phyloP scores from a whole-genome alignment of 306 rosid species.

The Benincasa hispida region DNA sequence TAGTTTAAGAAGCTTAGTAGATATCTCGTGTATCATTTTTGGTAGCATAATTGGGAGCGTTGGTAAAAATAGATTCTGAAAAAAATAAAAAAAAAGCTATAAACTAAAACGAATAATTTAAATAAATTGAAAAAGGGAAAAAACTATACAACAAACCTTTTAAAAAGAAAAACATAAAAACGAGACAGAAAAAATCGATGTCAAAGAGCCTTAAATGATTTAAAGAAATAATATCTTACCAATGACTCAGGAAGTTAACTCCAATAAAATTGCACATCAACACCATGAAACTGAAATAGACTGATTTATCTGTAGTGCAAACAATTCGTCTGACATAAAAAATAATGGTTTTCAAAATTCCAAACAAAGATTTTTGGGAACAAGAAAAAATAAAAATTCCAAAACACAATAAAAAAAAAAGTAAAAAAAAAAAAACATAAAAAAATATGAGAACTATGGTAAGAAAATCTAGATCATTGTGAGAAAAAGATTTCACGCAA shows the following conservation, averaged over 20 bases:
- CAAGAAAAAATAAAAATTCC: not conserved
- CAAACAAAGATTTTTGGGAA: not conserved
- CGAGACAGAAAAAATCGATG: not conserved
- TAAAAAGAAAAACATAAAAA: not conserved
- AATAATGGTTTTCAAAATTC: not conserved
- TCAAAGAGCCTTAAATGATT: not conserved
- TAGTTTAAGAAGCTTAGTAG: too few relatives aligned
- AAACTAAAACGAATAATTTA: too few relatives aligned
- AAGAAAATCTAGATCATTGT: not conserved
- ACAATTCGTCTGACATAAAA: slow-evolving; percentile 9
- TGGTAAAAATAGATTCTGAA: not conserved
- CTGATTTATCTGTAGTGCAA: slow-evolving; percentile 64
- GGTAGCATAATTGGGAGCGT: too few relatives aligned
- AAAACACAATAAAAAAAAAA: not conserved
- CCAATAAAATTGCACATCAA: slow-evolving; percentile 76
- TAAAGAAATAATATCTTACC: slow-evolving; percentile 34
- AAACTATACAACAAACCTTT: not conserved
- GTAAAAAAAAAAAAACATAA: too few relatives aligned
- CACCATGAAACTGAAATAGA: slow-evolving; percentile 63
- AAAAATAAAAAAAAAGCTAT: not conserved
- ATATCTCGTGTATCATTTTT: too few relatives aligned
- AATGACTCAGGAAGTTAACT: slow-evolving; percentile 67
- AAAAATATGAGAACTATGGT: not conserved
- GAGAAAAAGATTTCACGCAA: not conserved
- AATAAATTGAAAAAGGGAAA: not conserved